Base-by-base conservation (phyloP, 352 stramenopile species). In the Globisporangium paddicum region DNA sequence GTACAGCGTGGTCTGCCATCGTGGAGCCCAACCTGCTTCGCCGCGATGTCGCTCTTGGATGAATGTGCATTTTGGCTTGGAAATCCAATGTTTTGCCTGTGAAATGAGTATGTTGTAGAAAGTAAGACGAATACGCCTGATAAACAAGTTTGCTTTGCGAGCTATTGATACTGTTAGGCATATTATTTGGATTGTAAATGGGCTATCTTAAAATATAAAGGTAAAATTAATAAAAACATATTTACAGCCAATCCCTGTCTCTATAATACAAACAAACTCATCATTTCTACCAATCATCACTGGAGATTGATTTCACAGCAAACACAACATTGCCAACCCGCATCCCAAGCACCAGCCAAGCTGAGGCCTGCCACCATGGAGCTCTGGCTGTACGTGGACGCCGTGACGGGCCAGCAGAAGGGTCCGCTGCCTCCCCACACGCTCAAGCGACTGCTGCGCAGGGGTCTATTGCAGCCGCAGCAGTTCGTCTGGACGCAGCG, bases 311-410 rank as follows among this genome's bases (percentile, higher is more conserved):
- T 45, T 14, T 38, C 7, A 30, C 11, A 5, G 3, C 16, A 56
- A 34, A 48, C 25, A 25, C 34, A 57, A 48, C 11, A 52, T 32
- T 52, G 21, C 14, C 26, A 51, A 52, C 23, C 42, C 19, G 6
- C 42, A 48, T 18, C 42, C n/a, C 30, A 21, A 52, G 25, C 13
- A 34, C 6, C n/a, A 52, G 2, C 16, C n/a, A n/a, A 13, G 37
- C 11, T n/a, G n/a, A n/a, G 5, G 25, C 6, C 14, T 21, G 26
- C 26, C 46, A 8, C 45, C 26, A 21, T 38, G 46, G 71, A 86
- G 67, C 66, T 68, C 37, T 94, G 85, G 85, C 64, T 93, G 71
- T 94, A 94, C 58, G 62, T 92, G 53, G 85, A 94, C 58, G 66
- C 73, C 23, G 58, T 62, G 19, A 82, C 62, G 9, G 79, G 74